Evolutionary conservation across 2,329 filamentous ascomycete species (phyloP).

Genomic region (Verticillium nonalfalfae): DNA sequence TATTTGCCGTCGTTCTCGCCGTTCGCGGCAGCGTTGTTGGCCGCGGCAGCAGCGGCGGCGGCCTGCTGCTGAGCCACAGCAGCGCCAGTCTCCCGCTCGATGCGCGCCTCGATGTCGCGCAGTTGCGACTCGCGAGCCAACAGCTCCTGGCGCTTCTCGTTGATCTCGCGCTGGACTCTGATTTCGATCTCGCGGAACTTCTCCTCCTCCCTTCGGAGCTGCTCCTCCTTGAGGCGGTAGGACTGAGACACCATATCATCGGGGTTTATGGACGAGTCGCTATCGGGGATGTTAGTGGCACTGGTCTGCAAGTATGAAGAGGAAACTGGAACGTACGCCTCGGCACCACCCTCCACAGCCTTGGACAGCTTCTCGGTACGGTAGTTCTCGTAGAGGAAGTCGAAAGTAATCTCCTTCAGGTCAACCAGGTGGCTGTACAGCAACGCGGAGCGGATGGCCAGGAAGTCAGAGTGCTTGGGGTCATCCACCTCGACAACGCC

Average conservation of each 20-base stretch:
- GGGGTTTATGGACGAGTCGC: conserved; percentile 90
- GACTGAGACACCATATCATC: conserved; percentile 96
- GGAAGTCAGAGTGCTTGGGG: conserved; percentile 96
- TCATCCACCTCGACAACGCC: conserved; percentile 99
- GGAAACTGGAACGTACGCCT: conserved; percentile 61
- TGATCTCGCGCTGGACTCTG: conserved; percentile 99
- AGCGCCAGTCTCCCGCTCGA: conserved; percentile 69
- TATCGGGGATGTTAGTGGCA: conserved; percentile 18
- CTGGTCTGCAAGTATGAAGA: conserved; percentile 14
- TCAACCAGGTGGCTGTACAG: conserved; percentile 97
- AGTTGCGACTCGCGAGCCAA: conserved; percentile 96
- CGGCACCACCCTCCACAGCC: conserved; percentile 88
- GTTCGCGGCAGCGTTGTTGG: not conserved
- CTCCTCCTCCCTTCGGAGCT: conserved; percentile 98
- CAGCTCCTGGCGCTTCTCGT: conserved; percentile 98
- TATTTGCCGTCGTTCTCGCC: not conserved
- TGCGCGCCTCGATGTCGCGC: conserved; percentile 95
- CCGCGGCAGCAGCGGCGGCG: not conserved
- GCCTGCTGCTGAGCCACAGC: not conserved
- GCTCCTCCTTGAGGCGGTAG: conserved; percentile 98
- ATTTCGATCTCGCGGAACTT: conserved; percentile 99
- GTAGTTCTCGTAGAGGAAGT: conserved; percentile 99
- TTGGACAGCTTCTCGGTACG: conserved; percentile 99
- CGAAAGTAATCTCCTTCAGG: conserved; percentile 98
- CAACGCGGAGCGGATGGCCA: conserved; percentile 92